Evolutionary conservation across 768 basidiomycete genomes (phyloP), one percentile per base, ranked within the genome.

Genomic region (Tricholoma hemisulphureum): DNA sequence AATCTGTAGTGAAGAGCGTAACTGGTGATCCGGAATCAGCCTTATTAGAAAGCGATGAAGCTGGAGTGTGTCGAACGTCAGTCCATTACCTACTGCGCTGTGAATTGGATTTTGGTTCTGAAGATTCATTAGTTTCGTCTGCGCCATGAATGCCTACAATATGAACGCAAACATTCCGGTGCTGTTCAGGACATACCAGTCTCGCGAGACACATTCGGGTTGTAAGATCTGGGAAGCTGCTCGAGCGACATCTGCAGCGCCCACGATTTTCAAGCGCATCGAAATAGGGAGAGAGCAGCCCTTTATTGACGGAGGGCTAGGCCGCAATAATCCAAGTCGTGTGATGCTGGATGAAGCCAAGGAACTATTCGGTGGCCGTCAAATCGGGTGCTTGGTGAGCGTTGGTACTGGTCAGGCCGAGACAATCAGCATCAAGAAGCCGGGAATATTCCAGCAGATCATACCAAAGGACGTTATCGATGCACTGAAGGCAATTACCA

Each of bases 161-260:
- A 48, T 48, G 56, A 46, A 1, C 5, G 23, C 45, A 16, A 26
- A 29, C 2, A 28, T 39, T 16, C 59, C 61, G 1, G 51, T 51
- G 2, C 60, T 60, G 21, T 60, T 65, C 56, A 60, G 64, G 21
- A 60, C 62, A 1, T 61, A 62, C 52, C 2, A 48, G 9, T 51
- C 31, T 13, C 48, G 5, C 13, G 37, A 62, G 28, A 23, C 56
- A 31, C 37, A 23, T 1, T 34, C 53, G 50, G 53, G 57, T 16
- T 61, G 66, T 35, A 59, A 45, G 20, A 71, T 72, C 20, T 72
- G 71, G 71, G 65, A 72, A 49, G 69, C 69, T 4, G 67, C 64
- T 3, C 64, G 71, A 3, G 71, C 71, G 0, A 72, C 71, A 0
- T 65, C 67, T 20, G 71, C 71, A 8, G 64, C 66, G 3, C 65